Evolutionary conservation across 805 yeast genomes (phyloP).

Genomic region (Pichia nakasei): DNA sequence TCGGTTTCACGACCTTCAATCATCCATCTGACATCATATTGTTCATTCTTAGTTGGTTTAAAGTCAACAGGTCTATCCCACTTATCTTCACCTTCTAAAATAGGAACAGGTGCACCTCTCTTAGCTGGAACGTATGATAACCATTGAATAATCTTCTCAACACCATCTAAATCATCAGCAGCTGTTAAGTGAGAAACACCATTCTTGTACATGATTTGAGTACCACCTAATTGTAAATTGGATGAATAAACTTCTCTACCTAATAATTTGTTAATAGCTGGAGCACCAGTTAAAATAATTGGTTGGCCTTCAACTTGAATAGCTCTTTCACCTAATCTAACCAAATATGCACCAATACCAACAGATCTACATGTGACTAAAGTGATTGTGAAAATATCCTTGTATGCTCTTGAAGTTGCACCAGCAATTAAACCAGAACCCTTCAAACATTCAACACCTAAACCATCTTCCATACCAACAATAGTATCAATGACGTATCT

Average conservation of each 20-base stretch:
- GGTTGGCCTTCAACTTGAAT: conserved; percentile 99
- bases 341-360: conserved; percentile 99
- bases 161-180: conserved; percentile 94
- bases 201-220: conserved; percentile 95
- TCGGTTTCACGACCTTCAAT: conserved; percentile 74
- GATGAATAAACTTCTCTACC: conserved; percentile 97
- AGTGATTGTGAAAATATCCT: conserved; percentile 95
- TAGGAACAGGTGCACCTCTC: conserved; percentile 86
- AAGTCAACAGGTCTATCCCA: conserved; percentile 95
- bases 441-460: conserved; percentile 96
- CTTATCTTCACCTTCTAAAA: conserved; percentile 65
- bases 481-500: conserved; percentile 76
- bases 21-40: conserved; percentile 91
- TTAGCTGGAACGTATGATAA: conserved; percentile 88
- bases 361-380: conserved; percentile 99
- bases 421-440: conserved; percentile 99
- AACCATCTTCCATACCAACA: conserved; percentile 90
- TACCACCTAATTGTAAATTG: conserved; percentile 97
- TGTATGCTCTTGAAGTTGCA: conserved; percentile 95
- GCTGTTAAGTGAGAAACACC: conserved; percentile 99
- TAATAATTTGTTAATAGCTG: conserved; percentile 91
- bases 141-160: conserved; percentile 91
- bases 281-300: conserved; percentile 97
- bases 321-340: conserved; percentile 97
- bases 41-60: conserved; percentile 60